Evolutionary conservation across 345 rosid species (phyloP).

Genomic region (Eucalyptus regnans): DNA sequence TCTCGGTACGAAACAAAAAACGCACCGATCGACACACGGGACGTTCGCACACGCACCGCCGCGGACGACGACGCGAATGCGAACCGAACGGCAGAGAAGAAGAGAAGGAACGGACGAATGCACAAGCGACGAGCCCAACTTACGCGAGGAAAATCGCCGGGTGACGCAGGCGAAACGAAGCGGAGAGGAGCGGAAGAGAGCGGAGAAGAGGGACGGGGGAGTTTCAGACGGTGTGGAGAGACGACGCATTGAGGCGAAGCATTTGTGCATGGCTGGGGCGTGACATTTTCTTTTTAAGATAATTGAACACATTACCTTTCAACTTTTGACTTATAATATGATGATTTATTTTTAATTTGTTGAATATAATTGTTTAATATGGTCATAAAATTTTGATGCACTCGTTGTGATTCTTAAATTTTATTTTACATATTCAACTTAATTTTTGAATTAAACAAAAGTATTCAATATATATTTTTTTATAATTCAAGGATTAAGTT

Average conservation of each 20-base stretch:
- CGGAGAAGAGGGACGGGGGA: no score
- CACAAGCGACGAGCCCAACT: background rate
- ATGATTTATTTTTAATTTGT: no score
- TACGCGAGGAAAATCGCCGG: background rate
- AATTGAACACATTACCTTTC: no score
- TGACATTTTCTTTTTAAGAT: no score
- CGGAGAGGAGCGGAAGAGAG: background rate
- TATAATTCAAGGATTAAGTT: accelerated
- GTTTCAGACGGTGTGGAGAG: no score
- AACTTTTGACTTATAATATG: no score
- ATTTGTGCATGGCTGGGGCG: no score
- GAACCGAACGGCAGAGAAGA: background rate
- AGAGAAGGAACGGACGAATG: background rate
- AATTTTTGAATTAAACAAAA: no score
- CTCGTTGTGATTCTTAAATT: accelerated
- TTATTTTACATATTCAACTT: no score
- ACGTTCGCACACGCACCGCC: background rate
- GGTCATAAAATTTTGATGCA: no score
- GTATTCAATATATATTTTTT: accelerated
- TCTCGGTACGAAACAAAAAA: background rate
- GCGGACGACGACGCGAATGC: background rate
- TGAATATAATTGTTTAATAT: accelerated
- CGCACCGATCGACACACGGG: background rate
- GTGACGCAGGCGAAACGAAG: accelerated
- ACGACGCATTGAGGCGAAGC: no score